Evolutionary conservation across 2,329 filamentous ascomycete genomes (phyloP), one percentile per base, ranked within the genome.

Genomic region (Mariannaea elegans): DNA sequence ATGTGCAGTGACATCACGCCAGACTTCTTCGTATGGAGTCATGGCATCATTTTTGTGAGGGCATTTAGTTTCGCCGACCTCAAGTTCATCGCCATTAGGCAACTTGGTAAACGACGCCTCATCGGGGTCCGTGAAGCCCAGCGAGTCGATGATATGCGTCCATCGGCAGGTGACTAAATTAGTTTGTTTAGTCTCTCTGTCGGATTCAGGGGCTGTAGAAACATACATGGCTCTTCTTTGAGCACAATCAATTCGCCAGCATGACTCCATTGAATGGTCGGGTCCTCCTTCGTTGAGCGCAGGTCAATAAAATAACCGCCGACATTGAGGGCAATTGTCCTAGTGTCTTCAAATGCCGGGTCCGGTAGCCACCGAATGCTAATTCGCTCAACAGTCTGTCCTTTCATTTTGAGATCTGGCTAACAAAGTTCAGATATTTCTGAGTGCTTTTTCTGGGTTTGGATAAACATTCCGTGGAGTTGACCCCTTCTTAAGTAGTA

Each of bases 61-160:
- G 18, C 53, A 61, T 4, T 59, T 41, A 3, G 59, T 64, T 10
- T 54, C 56, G 13, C 66, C 66, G 19, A 62, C 61, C 38, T 69
- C 66, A 6, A 69, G 62, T 16, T 68, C 65, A 39, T 69, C 66
- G 2, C 66, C 66, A 42, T 69, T 67, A 3, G 56, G 58, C 23
- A 69, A 19, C 36, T 58, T 64, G 31, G 61, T 47, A 27, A 70
- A 70, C 13, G 60, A 48, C 7, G 67, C 67, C 31, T 68, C 66
- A 18, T 70, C 67, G 2, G 66, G 56, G 10, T 57, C 53, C 13
- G 55, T 59, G 19, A 64, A 38, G 8, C 52, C 63, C 18, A 62
- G 50, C 8, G 67, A 70, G 51, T 70, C 67, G 24, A 70, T 66
- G 27, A 70, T 67, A 18, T 60, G 67, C 10, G 67, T 68, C 67